Conservation (phyloP, 208 protist genomes). For the Leishmania major region DNA sequence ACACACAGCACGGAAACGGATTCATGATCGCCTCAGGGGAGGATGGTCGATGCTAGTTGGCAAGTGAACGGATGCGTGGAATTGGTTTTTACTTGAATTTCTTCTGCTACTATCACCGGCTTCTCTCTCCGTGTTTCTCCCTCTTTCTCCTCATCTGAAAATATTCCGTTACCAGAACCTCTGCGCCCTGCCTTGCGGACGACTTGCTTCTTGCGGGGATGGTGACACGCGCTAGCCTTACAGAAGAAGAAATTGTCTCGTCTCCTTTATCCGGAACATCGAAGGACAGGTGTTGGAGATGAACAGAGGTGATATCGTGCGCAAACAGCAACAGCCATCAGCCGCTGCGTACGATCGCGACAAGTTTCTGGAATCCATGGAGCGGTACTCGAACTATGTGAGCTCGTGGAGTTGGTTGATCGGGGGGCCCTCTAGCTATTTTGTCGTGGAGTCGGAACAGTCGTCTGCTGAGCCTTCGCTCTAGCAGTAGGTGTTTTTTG, state of each 20-base stretch:
- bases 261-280: background rate
- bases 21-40: background rate
- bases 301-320: slow-evolving; percentile 3
- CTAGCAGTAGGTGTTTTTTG: background rate
- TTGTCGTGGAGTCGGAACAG: slow-evolving; percentile 18
- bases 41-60: background rate
- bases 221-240: background rate
- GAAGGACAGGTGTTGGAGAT: background rate
- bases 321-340: background rate
- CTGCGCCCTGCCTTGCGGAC: background rate
- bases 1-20: too few relatives aligned
- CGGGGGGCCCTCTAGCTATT: slow-evolving; percentile 22
- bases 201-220: background rate
- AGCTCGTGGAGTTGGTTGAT: slow-evolving; percentile 21
- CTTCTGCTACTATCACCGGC: background rate
- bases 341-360: slow-evolving; percentile 8
- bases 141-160: background rate
- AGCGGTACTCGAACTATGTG: slow-evolving; percentile 21
- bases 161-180: background rate
- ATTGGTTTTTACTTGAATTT: background rate
- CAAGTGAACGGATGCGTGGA: background rate
- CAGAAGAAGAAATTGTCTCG: background rate
- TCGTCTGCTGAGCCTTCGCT: background rate
- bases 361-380: slow-evolving; percentile 18
- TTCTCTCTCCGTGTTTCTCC: background rate